Evolutionary conservation across 805 yeast genomes (phyloP).

Genomic region (Komagataella pastoris): DNA sequence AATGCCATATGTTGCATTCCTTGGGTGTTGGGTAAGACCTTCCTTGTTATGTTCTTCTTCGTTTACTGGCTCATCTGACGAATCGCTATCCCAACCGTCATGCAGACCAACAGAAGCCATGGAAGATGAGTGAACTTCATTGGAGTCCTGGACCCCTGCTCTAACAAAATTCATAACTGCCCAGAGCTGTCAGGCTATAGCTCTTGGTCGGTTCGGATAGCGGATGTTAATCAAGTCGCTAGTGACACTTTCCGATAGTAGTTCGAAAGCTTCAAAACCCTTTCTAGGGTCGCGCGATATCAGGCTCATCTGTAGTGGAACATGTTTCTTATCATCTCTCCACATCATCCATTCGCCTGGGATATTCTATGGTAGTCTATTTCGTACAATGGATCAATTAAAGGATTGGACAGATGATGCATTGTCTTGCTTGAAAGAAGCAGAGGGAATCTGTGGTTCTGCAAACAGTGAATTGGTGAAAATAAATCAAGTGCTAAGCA

Average conservation of each 20-base stretch:
- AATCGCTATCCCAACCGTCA: not conserved
- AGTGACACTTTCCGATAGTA: not conserved
- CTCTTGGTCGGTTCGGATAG: not conserved
- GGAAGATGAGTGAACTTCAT: not conserved
- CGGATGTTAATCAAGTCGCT: not conserved
- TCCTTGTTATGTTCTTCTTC: not conserved
- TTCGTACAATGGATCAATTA: not conserved
- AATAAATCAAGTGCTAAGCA: conserved; percentile 21
- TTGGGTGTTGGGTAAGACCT: not conserved
- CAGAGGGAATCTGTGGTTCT: conserved; percentile 35
- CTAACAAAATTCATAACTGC: not conserved
- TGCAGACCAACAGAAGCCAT: not conserved
- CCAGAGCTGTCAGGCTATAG: not conserved
- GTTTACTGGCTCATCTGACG: not conserved
- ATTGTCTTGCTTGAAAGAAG: conserved; percentile 29
- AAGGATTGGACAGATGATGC: conserved; percentile 31
- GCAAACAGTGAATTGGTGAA: conserved; percentile 28
- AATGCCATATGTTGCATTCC: conserved; percentile 46
- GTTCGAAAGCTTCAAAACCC: not conserved
- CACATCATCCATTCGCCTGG: not conserved
- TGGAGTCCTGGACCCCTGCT: not conserved
- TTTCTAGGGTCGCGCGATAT: not conserved
- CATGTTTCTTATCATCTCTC: not conserved
- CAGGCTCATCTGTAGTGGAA: not conserved
- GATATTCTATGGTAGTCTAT: not conserved